phyloP scores from a whole-genome alignment of 2,329 filamentous ascomycete genomes.

The Diplodia corticola region DNA sequence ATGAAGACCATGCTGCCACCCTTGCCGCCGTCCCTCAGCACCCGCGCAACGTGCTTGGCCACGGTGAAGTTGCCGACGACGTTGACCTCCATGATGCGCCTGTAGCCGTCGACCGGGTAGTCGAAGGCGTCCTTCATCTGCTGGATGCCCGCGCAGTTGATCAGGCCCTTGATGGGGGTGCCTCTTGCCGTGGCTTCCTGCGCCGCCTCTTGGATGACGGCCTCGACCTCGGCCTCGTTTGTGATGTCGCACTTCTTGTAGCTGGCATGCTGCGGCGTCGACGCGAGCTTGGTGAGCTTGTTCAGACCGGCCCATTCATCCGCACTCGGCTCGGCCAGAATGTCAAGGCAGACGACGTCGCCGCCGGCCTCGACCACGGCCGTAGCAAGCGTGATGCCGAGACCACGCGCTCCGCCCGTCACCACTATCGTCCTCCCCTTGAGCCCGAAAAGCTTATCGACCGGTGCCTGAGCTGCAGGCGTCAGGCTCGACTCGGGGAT shows the following conservation, averaged over 20 bases:
- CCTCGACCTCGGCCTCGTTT: conserved; percentile 26
- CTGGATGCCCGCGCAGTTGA: conserved; percentile 35
- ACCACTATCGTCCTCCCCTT: conserved; percentile 26
- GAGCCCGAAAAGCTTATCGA: conserved; percentile 16
- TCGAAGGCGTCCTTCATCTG: conserved; percentile 36
- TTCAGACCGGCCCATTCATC: conserved; percentile 7
- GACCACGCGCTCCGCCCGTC: conserved; percentile 33
- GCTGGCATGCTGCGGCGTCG: background rate
- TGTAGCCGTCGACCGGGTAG: conserved; percentile 37
- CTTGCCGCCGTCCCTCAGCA: conserved; percentile 14
- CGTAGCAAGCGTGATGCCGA: conserved; percentile 30
- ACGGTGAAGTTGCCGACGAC: conserved; percentile 41
- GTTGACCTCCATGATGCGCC: conserved; percentile 41
- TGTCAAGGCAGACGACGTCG: conserved; percentile 25
- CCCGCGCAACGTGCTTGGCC: conserved; percentile 25
- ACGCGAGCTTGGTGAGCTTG: conserved; percentile 6
- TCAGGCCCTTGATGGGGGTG: conserved; percentile 31
- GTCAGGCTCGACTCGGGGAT: conserved; percentile 14
- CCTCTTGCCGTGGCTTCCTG: conserved; percentile 19
- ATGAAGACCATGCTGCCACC: conserved; percentile 39
- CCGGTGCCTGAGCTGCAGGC: conserved; percentile 4
- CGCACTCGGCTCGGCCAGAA: conserved; percentile 1
- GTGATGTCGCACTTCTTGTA: conserved; percentile 31
- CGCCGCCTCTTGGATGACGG: conserved; percentile 26
- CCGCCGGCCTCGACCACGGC: conserved; percentile 33